phyloP scores from a whole-genome alignment of 2,329 filamentous ascomycete species.

The Botrytis deweyae region DNA sequence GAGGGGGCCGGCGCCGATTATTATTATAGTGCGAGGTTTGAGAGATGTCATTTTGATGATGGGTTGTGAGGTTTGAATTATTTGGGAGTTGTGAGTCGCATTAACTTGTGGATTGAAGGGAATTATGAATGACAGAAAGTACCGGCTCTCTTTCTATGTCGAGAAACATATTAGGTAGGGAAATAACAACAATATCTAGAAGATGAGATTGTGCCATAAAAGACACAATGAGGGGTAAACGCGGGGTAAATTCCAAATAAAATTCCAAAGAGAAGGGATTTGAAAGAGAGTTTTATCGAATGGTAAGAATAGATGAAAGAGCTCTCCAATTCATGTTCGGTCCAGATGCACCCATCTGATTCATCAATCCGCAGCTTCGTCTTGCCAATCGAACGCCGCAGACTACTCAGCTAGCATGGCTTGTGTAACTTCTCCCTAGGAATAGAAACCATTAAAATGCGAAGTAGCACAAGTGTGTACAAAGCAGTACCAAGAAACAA shows the following conservation, averaged over 20 bases:
- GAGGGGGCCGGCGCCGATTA: slow-evolving; percentile 17
- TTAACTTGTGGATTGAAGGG: background rate
- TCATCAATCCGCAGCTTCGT: background rate
- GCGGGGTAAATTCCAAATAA: background rate
- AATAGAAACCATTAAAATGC: background rate
- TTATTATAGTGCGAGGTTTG: slow-evolving; percentile 12
- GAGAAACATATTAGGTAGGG: background rate
- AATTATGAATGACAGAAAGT: background rate
- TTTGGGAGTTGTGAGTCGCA: background rate
- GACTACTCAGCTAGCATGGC: background rate
- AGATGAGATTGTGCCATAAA: background rate
- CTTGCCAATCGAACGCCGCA: background rate
- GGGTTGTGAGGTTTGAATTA: background rate
- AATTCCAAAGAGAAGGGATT: background rate
- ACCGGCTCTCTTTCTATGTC: background rate
- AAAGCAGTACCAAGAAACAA: background rate
- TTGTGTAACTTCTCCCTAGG: background rate
- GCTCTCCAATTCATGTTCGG: background rate
- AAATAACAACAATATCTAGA: background rate
- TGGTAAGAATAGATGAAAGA: background rate
- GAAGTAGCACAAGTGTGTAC: background rate
- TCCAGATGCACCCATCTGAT: background rate
- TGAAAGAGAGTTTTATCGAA: background rate
- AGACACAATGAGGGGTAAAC: background rate
- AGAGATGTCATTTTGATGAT: slow-evolving; percentile 6